Base-by-base conservation (phyloP, 306 rosid genomes). In the Trifolium dubium region DNA sequence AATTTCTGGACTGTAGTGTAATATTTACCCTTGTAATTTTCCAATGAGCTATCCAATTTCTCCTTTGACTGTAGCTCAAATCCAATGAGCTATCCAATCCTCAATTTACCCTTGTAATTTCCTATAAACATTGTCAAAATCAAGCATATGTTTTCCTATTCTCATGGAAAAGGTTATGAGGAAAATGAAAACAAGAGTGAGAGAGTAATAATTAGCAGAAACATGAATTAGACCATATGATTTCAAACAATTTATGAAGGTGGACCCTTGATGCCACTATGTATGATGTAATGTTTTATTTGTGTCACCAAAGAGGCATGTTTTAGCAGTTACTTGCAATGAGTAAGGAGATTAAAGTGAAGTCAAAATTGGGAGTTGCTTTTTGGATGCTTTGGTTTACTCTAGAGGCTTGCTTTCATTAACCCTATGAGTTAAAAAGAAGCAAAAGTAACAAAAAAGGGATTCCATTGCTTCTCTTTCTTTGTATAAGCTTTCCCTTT, bases 301-400 rank as follows among this genome's bases (percentile, higher is more conserved):
- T 76, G 28, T 67, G 75, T 60, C 74, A 77, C 74, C 72, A 60
- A 71, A 62, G 69, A 53, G 62, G 71, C 67, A 67, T 71, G 54
- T 72, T 75, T 31, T 29, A 73, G 72, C 80, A 72, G 40, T 23
- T 51, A 78, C 72, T 31, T 63, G 77, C 53, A 56, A 76, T 44
- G 65, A 80, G 54, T 53, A 39, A 15, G 67, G 71, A 61, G 85
- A 71, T 54, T 77, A 67, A 46, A 67, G 71, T 59, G 63, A 69
- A 49, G 78, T 80, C 84, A 64, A 78, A 67, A 30, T 76, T 69
- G 79, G 65, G 54, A 23, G 73, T 43, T 85, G 39, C 71, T 82
- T 85, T 85, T 74, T 79, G 85, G 88, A 80, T 81, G 87, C 86
- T 79, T 73, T 74, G 74, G 80, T 75, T 71, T 85, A 79, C 87